Evolutionary conservation across 2,329 filamentous ascomycete genomes (phyloP).

Genomic region (Xylariaceae sp.): DNA sequence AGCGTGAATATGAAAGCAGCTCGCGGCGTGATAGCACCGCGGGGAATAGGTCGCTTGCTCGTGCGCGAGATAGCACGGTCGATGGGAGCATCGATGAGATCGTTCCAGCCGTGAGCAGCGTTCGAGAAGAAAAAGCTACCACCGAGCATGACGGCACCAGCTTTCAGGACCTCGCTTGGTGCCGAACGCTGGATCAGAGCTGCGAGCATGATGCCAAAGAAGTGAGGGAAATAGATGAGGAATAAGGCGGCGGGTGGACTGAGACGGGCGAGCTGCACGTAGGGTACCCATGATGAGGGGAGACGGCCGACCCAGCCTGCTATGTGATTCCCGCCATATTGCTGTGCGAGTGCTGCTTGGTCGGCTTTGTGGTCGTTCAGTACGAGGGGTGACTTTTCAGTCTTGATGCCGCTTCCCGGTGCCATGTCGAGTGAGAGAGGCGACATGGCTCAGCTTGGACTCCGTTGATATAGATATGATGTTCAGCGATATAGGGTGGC

Average conservation of each 20-base stretch:
- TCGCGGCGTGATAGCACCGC: slow-evolving; percentile 29
- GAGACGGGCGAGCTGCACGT: slow-evolving; percentile 30
- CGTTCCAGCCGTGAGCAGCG: slow-evolving; percentile 34
- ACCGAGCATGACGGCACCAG: slow-evolving; percentile 17
- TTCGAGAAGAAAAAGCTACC: slow-evolving; percentile 32
- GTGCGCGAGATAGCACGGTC: slow-evolving; percentile 31
- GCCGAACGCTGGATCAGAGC: slow-evolving; percentile 20
- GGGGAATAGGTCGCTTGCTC: slow-evolving; percentile 30
- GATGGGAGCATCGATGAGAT: slow-evolving; percentile 32
- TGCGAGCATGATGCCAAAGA: slow-evolving; percentile 30
- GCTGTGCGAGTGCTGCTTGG: slow-evolving; percentile 20
- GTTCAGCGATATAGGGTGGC: too few relatives aligned
- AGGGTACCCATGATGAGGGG: slow-evolving; percentile 31
- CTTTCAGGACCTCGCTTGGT: slow-evolving; percentile 15
- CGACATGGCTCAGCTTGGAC: too few relatives aligned
- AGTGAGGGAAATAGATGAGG: slow-evolving; percentile 32
- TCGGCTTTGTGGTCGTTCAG: slow-evolving; percentile 8
- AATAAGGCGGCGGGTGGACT: slow-evolving; percentile 30
- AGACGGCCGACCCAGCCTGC: slow-evolving; percentile 29
- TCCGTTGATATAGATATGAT: too few relatives aligned
- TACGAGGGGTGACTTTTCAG: not conserved
- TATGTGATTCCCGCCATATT: slow-evolving; percentile 32
- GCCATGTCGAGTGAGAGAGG: too few relatives aligned
- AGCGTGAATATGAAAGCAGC: slow-evolving; percentile 30
- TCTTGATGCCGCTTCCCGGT: not conserved